A percentile compares a stretch with the other conserved stretches of the same genome.
These are phyloP conservation scores for Agaricus blazei DNA, from an alignment of 768 basidiomycete species.

Conservation along the genomic window DNA sequence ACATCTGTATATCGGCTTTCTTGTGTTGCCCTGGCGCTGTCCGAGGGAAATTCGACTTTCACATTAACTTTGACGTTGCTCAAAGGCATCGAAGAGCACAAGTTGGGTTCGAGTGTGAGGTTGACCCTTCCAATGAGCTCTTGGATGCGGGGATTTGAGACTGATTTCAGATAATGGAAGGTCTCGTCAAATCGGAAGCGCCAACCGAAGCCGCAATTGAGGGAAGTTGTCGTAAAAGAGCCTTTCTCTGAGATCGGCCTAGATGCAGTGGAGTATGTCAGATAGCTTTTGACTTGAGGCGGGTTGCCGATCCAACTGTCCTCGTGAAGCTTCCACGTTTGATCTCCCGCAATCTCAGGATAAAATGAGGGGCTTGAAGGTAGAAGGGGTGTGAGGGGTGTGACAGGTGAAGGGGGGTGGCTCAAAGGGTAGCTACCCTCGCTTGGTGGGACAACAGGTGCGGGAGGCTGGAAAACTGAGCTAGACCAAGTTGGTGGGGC, in stretches of 20 bases:
- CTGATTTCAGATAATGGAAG: neutral
- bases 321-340: too few relatives aligned
- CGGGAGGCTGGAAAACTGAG: too few relatives aligned
- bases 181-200: neutral
- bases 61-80: neutral
- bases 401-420: too few relatives aligned
- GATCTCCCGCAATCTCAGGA: too few relatives aligned
- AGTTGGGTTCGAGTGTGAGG: neutral
- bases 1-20: neutral
- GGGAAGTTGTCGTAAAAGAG: neutral
- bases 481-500: too few relatives aligned
- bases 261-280: neutral
- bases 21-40: neutral
- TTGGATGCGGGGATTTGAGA: neutral
- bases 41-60: neutral
- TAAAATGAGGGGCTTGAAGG: too few relatives aligned
- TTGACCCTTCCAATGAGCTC: neutral
- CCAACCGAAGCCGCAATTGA: slow-evolving; percentile 3
- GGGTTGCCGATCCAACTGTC: neutral
- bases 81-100: neutral
- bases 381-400: too few relatives aligned
- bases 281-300: slow-evolving; percentile 1
- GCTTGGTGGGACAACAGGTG: too few relatives aligned
- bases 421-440: too few relatives aligned
- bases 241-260: neutral